phyloP scores from a whole-genome alignment of 1,139 yeast genomes.

The Yamadazyma oceani region DNA sequence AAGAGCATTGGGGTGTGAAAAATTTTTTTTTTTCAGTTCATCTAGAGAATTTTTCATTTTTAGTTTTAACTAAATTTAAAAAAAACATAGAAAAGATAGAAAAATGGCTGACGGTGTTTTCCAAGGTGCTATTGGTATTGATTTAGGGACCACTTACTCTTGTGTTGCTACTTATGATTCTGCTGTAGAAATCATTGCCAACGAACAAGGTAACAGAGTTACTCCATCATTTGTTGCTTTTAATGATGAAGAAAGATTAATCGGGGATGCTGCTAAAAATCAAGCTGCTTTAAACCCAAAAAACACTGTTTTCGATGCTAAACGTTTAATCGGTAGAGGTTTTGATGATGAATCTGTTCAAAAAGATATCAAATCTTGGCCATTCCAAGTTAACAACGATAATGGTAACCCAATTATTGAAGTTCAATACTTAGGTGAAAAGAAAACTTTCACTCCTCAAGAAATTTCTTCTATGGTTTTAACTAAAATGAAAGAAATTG shows the following conservation, averaged over 20 bases:
- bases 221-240: constrained; percentile 98
- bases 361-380: constrained; percentile 44
- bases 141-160: constrained; percentile 83
- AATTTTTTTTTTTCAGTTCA: constrained; percentile 15
- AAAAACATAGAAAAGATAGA: constrained; percentile 9
- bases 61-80: constrained; percentile 20
- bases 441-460: constrained; percentile 94
- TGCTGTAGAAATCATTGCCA: constrained; percentile 65
- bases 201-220: constrained; percentile 64
- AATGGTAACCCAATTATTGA: constrained; percentile 87
- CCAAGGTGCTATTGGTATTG: constrained; percentile 94
- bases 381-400: constrained; percentile 54
- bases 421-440: constrained; percentile 93
- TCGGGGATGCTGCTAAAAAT: constrained; percentile 99
- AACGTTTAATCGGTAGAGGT: constrained; percentile 72
- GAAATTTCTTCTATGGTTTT: constrained; percentile 96
- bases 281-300: constrained; percentile 97
- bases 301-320: constrained; percentile 96
- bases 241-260: constrained; percentile 95
- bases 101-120: constrained; percentile 98
- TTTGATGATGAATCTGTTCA: constrained; percentile 45
- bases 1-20: constrained; percentile 10
- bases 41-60: constrained; percentile 9
- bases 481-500: constrained; percentile 58
- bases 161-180: constrained; percentile 82